Base-by-base conservation (phyloP, 1,139 yeast species). In the Candida sanyaensis region DNA sequence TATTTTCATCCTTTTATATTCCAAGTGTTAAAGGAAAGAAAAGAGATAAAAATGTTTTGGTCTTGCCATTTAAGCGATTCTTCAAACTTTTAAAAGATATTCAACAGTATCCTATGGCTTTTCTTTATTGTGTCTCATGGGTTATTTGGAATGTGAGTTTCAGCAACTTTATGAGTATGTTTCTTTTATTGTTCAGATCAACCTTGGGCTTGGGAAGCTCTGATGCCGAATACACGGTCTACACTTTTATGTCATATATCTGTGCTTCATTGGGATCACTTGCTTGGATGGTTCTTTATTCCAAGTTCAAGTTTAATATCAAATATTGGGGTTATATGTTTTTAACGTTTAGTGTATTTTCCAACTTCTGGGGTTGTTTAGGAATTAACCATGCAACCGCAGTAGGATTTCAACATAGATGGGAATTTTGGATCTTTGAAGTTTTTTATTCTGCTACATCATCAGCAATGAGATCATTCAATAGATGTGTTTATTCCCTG, bases 401-500 rank as follows among this genome's bases (percentile, higher is more conserved):
- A n/a, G 59, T 75, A 39, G 79, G 79, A 0, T 73, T 71, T 61
- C 73, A 73, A 51, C 65, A 68, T 47, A 51, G 77, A 21, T 71
- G 77, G 72, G 79, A 75, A 51, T 75, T 74, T 49, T 75, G 79
- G 79, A 38, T 68, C 0, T 71, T 73, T 55, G 77, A 72, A 43
- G 68, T 73, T 1, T 54, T 74, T 4, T 72, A 68, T 49, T 64
- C 72, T 9, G 60, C 66, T 4, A 49, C 73, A 1, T 66, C 75
- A 2, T 69, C 75, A 3, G 68, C 77, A 0, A 53, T 73, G 51
- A 61, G 80, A 45, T 63, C 73, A 1, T 51, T 75, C 37, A 72
- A 73, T 49, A 61, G 80, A 51, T 63, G 69, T 2, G 59, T 71
- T 0, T 75, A 73, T 51, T 69, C 76, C 41, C 60, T 75, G 0